Conservation (phyloP, 805 yeast genomes). For the Cyberlindnera xishuangbannaensis region DNA sequence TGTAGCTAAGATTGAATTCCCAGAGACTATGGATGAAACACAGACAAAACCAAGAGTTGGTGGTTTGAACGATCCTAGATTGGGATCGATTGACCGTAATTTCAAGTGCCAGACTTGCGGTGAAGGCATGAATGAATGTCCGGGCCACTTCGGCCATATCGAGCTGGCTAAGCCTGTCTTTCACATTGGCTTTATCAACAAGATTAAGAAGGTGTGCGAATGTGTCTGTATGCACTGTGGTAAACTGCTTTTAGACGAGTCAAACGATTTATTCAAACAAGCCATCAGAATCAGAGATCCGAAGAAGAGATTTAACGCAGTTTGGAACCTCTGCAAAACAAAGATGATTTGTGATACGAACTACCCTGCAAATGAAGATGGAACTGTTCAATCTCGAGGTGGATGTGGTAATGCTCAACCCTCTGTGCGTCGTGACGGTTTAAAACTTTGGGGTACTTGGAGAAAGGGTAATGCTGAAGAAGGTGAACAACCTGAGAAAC, state of each 20-base stretch:
- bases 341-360: conserved; percentile 96
- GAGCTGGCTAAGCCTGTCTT: conserved; percentile 98
- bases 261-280: conserved; percentile 63
- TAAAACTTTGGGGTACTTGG: conserved; percentile 98
- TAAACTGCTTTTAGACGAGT: conserved; percentile 81
- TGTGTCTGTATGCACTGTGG: conserved; percentile 99
- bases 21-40: conserved; percentile 99
- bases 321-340: conserved; percentile 87
- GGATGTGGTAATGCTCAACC: conserved; percentile 99
- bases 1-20: conserved; percentile 96
- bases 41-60: conserved; percentile 94
- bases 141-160: conserved; percentile 98
- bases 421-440: conserved; percentile 89
- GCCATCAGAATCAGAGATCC: conserved; percentile 89
- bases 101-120: conserved; percentile 99
- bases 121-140: conserved; percentile 98
- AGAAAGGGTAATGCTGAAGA: conserved; percentile 78
- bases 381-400: conserved; percentile 63
- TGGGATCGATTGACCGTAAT: conserved; percentile 95
- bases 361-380: conserved; percentile 57
- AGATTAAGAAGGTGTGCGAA: conserved; percentile 92
- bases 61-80: conserved; percentile 93
- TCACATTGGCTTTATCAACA: conserved; percentile 92
- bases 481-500: conserved; percentile 87
- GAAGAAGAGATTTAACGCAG: conserved; percentile 93